phyloP scores from a whole-genome alignment of 2,329 filamentous ascomycete species.

The Xylariaceae sp. region DNA sequence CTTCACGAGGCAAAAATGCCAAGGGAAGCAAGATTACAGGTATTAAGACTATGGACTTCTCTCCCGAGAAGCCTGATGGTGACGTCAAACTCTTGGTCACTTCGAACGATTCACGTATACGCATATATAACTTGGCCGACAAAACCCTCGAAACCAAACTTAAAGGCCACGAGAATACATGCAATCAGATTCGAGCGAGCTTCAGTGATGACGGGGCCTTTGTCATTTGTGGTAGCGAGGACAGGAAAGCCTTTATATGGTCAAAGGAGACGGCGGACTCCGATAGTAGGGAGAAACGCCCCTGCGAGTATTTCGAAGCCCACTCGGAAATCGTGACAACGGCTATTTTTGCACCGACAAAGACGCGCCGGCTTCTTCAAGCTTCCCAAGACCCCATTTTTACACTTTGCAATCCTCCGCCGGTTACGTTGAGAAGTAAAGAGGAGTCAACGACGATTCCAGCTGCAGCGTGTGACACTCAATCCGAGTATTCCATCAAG shows the following conservation, averaged over 20 bases:
- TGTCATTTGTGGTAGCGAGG: constrained; percentile 92
- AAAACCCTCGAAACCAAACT: constrained; percentile 88
- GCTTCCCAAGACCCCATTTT: constrained; percentile 91
- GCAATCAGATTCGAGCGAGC: constrained; percentile 85
- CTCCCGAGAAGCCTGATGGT: constrained; percentile 56
- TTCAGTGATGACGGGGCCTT: constrained; percentile 88
- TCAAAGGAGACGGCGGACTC: constrained; percentile 64
- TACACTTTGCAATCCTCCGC: constrained; percentile 93
- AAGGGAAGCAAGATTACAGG: constrained; percentile 98
- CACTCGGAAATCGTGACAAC: constrained; percentile 87
- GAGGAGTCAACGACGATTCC: constrained; percentile 63
- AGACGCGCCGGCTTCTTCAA: constrained; percentile 77
- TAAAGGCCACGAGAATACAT: constrained; percentile 87
- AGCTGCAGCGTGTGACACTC: constrained; percentile 45
- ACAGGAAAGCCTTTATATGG: constrained; percentile 91
- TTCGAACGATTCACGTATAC: constrained; percentile 91
- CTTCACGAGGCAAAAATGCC: constrained; percentile 87
- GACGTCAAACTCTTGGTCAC: constrained; percentile 87
- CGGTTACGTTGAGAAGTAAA: constrained; percentile 78
- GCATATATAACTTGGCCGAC: constrained; percentile 86
- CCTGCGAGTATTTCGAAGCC: constrained; percentile 88
- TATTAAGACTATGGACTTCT: constrained; percentile 75
- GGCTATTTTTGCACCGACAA: constrained; percentile 82
- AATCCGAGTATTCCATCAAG: constrained; percentile 34
- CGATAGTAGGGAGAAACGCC: constrained; percentile 77